A percentile compares a stretch with the other conserved stretches of the same genome.
Conservation (phyloP, 306 rosid genomes). For the Clitoria ternatea region DNA sequence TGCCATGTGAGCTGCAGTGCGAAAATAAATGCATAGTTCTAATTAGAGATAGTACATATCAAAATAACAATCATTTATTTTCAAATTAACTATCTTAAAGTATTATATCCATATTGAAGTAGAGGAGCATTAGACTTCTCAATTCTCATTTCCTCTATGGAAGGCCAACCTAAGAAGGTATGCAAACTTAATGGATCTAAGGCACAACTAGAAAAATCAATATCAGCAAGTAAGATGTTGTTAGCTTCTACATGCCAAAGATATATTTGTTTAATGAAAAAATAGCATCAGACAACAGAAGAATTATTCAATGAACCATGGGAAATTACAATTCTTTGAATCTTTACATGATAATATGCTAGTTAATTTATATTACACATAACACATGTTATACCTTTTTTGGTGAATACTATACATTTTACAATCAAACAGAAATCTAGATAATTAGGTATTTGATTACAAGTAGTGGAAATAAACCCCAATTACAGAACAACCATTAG, state of each 20-base stretch:
- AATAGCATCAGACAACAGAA: not conserved
- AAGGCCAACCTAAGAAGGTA: not conserved
- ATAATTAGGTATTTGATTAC: not conserved
- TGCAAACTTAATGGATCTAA: not conserved
- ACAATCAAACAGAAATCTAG: not conserved
- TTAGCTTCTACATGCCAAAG: not conserved
- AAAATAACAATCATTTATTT: not conserved
- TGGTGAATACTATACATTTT: not conserved
- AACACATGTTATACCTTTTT: too few species aligned
- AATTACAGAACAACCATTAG: not conserved
- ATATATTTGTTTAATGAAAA: constrained; percentile 15
- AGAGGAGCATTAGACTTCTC: not conserved
- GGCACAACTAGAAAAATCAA: not conserved
- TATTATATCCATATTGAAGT: not conserved
- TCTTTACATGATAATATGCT: too few species aligned
- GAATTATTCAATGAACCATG: not conserved
- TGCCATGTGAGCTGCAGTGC: constrained; percentile 89
- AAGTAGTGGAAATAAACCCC: not conserved
- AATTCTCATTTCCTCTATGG: not conserved
- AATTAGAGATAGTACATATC: constrained; percentile 25
- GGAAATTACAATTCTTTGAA: constrained; percentile 14
- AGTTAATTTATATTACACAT: too few species aligned
- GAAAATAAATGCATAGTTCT: constrained; percentile 24
- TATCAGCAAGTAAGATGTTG: not conserved
- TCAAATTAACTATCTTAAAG: not conserved